Conservation (phyloP, 208 protist species). For the Trypanosomatidae sp. region DNA sequence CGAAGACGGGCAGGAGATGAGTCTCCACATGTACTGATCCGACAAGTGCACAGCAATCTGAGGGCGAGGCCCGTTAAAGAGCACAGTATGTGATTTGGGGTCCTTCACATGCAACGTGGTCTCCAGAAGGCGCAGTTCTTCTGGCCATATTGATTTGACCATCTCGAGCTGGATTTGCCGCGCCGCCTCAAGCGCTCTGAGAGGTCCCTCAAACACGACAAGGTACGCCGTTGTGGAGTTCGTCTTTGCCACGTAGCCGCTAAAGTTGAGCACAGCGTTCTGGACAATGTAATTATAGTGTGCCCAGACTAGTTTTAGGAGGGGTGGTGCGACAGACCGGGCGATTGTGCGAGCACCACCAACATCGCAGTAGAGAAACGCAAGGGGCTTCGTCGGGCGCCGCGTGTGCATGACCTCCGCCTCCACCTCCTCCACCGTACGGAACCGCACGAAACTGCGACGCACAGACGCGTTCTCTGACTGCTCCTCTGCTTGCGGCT, state of each 20-base stretch:
- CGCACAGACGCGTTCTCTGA: slow-evolving; percentile 3
- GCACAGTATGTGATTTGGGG: slow-evolving; percentile 28
- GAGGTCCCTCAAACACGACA: slow-evolving; percentile 46
- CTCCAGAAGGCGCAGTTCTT: slow-evolving; percentile 49
- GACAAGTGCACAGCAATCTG: slow-evolving; percentile 59
- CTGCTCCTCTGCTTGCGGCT: slow-evolving; percentile 29
- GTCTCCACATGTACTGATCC: slow-evolving; percentile 25
- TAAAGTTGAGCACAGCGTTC: slow-evolving; percentile 28
- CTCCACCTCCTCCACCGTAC: slow-evolving; percentile 25
- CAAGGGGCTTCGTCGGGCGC: slow-evolving; percentile 17
- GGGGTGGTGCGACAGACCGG: slow-evolving; percentile 10
- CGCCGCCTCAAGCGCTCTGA: slow-evolving; percentile 63
- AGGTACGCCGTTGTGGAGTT: slow-evolving; percentile 62
- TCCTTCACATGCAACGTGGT: slow-evolving; percentile 68
- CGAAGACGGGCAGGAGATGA: not conserved
- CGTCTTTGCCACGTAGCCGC: slow-evolving; percentile 67
- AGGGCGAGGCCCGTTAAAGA: slow-evolving; percentile 78
- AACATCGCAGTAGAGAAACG: slow-evolving; percentile 68
- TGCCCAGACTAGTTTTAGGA: slow-evolving; percentile 41
- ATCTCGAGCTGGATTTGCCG: slow-evolving; percentile 59
- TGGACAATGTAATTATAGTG: slow-evolving; percentile 84
- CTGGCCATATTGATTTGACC: slow-evolving; percentile 50
- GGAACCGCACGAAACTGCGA: slow-evolving; percentile 20
- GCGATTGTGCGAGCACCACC: slow-evolving; percentile 25
- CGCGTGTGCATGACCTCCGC: slow-evolving; percentile 23